Base-by-base conservation (phyloP, 805 yeast genomes). In the Pichia heedii region DNA sequence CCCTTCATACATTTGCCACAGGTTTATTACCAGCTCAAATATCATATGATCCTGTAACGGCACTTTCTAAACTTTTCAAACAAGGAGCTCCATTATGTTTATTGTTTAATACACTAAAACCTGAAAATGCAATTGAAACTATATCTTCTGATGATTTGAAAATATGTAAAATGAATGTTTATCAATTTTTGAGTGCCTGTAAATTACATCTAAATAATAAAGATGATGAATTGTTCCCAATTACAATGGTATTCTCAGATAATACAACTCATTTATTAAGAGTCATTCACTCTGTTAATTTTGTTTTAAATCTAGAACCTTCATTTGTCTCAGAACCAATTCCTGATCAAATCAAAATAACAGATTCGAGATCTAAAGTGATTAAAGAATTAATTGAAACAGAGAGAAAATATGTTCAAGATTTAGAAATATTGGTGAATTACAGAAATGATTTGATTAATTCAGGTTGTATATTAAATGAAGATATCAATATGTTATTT, bases 71-170 rank as follows among this genome's bases (percentile, higher is more conserved):
- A 51, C 67, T 93, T 29, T 80, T 93, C 55, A 94, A 90, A 55
- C 87, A 84, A 55, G 98, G 97, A 11, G 81, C 94, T 2, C 95
- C 97, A 4, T 68, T 93, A 35, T 89, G 97, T 61, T 74, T 86
- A 35, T 67, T 90, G 8, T 86, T 83, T 68, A 90, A 93, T 63
- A 68, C 78, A 13, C 71, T 87, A 19, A 59, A 58, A 29, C 80
- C 81, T 2, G 71, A 71, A 33, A 61, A 65, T 34, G 60, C 69
- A 35, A 70, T 73, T 43, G 76, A 79, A 43, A 67, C 83, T 37
- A 76, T 82, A 7, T 75, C 82, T 18, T 78, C 90, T 29, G 90
- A 84, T 56, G 96, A 90, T 58, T 58, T 85, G 49, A 81, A 86
- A 56, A 74, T 82, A 40, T 85, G 95, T 64, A 93, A 93, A 57